These are phyloP conservation scores for Pseudoscleropodium purum DNA, from an alignment of 225 moss, liverwort and hornwort species.

Conservation along the genomic window DNA sequence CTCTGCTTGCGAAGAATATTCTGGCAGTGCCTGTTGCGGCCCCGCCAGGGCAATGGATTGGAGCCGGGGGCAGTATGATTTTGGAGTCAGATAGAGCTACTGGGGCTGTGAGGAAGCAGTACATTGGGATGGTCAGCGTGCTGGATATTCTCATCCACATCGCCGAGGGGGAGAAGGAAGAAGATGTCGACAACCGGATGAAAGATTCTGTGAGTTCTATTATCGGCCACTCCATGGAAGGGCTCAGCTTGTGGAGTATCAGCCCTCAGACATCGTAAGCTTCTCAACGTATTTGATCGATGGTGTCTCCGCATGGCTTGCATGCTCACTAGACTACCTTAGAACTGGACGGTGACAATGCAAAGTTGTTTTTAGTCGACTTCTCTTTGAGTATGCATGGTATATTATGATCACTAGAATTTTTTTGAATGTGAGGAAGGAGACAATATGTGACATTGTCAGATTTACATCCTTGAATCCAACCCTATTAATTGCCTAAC, in stretches of 20 bases:
- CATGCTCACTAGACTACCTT: not conserved
- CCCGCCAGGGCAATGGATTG: constrained; percentile 93
- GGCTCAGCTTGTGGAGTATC: constrained; percentile 85
- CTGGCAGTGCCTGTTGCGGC: constrained; percentile 87
- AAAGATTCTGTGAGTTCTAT: constrained; percentile 45
- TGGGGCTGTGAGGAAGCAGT: constrained; percentile 77
- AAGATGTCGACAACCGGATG: constrained; percentile 31
- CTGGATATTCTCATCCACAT: constrained; percentile 79
- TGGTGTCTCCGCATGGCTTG: not conserved
- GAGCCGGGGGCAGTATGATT: constrained; percentile 87
- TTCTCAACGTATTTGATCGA: not conserved
- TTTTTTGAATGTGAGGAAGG: not conserved
- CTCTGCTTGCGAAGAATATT: constrained; percentile 68
- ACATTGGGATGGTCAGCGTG: constrained; percentile 95
- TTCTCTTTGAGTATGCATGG: not conserved
- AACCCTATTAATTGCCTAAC: not conserved
- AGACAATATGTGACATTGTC: not conserved
- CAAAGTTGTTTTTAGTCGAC: not conserved
- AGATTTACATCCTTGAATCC: not conserved
- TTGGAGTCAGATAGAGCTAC: constrained; percentile 74
- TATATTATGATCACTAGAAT: not conserved
- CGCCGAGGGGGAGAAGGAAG: constrained; percentile 35
- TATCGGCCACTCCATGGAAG: constrained; percentile 85
- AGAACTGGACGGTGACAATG: not conserved
- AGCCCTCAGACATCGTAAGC: constrained; percentile 78